A percentile compares a stretch with the other conserved stretches of the same genome.
These are phyloP conservation scores for Hericium alpestre DNA, from an alignment of 768 basidiomycete genomes.

Conservation along the genomic window DNA sequence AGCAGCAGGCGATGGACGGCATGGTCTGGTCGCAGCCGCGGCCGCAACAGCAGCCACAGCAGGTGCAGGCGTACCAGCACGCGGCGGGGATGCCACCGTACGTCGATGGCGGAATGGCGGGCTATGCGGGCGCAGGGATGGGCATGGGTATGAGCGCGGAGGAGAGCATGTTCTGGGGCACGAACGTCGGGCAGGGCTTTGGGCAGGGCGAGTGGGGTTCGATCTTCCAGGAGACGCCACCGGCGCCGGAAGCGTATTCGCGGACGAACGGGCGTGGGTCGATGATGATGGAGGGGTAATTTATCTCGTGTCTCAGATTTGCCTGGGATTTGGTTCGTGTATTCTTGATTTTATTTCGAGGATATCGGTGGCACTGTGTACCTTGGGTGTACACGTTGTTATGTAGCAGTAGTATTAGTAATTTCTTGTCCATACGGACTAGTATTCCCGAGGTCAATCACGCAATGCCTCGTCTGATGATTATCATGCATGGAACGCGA, in stretches of 20 bases:
- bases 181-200: conserved; percentile 41
- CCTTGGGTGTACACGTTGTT: too few species aligned
- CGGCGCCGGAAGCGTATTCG: neutral
- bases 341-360: too few species aligned
- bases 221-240: conserved; percentile 1
- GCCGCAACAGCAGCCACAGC: conserved; percentile 2
- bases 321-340: too few species aligned
- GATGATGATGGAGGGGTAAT: neutral
- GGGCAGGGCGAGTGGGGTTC: conserved; percentile 55
- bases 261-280: neutral
- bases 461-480: too few species aligned
- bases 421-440: too few species aligned
- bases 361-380: too few species aligned
- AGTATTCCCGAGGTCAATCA: too few species aligned
- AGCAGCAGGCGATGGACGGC: neutral
- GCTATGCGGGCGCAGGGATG: neutral
- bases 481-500: too few species aligned
- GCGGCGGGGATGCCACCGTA: neutral
- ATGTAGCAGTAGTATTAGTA: too few species aligned
- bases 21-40: neutral
- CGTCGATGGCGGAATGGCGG: neutral
- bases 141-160: conserved; percentile 37
- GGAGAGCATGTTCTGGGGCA: conserved; percentile 46
- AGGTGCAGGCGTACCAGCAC: neutral
- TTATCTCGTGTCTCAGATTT: neutral